Evolutionary conservation across 176 grass and related monocot genomes (phyloP).

Genomic region (Aegilops sharonensis): DNA sequence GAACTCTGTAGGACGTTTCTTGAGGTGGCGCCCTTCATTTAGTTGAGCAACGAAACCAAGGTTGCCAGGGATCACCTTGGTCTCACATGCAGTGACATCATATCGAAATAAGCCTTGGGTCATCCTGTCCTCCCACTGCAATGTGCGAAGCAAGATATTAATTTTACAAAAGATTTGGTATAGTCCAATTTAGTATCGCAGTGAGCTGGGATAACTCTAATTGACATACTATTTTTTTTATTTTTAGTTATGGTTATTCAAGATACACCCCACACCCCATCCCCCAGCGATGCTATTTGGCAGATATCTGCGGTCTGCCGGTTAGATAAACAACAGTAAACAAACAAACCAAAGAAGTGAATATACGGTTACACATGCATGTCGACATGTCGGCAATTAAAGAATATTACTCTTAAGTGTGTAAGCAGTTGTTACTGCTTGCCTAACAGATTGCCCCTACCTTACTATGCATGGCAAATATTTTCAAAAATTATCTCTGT

Average conservation of each 20-base stretch:
- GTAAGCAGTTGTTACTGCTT: neutral
- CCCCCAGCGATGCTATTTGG: neutral
- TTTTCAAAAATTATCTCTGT: neutral
- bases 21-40: constrained; percentile 98
- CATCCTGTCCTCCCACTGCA: constrained; percentile 93
- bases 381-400: neutral
- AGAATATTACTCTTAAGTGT: neutral
- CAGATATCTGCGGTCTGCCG: neutral
- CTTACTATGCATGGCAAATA: neutral
- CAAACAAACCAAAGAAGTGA: neutral
- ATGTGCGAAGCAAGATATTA: neutral
- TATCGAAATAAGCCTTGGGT: constrained; percentile 81
- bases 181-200: neutral
- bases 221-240: neutral
- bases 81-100: constrained; percentile 94
- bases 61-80: constrained; percentile 86
- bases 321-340: neutral
- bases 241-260: neutral
- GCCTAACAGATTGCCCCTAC: neutral
- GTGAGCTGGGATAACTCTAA: neutral
- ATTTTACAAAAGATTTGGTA: neutral
- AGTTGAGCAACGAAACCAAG: constrained; percentile 89
- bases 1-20: constrained; percentile 95
- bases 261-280: neutral
- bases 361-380: neutral